phyloP scores from a whole-genome alignment of 2,329 filamentous ascomycete genomes.

The Furcasterigmium furcatum region DNA sequence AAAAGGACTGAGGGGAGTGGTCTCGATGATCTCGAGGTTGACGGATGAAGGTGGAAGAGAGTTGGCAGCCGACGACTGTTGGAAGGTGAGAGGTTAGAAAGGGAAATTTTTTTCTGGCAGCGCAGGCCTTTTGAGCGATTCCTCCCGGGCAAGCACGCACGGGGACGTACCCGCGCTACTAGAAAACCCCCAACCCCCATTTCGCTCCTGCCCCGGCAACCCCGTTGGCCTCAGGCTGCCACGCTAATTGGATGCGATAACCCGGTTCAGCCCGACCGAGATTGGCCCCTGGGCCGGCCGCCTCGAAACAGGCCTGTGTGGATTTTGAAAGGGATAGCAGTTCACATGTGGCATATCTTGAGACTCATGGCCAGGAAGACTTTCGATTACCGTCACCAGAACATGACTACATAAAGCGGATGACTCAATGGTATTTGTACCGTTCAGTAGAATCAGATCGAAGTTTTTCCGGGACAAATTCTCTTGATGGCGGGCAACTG shows the following conservation, averaged over 20 bases:
- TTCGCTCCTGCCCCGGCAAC: slow-evolving; percentile 10
- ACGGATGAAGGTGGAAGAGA: slow-evolving; percentile 39
- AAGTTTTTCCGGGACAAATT: too few species aligned
- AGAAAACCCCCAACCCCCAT: slow-evolving; percentile 10
- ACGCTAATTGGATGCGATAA: slow-evolving; percentile 13
- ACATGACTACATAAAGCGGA: too few species aligned
- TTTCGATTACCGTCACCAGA: too few species aligned
- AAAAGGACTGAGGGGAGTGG: slow-evolving; percentile 58
- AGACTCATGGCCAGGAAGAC: too few species aligned
- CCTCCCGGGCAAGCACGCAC: slow-evolving; percentile 40
- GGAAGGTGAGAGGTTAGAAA: slow-evolving; percentile 40
- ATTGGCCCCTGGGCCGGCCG: slow-evolving; percentile 1
- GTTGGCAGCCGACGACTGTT: slow-evolving; percentile 40
- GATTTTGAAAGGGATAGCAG: background rate
- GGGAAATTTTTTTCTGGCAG: slow-evolving; percentile 51
- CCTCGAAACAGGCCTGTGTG: background rate
- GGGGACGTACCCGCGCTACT: slow-evolving; percentile 1
- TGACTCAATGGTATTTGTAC: too few species aligned
- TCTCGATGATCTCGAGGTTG: slow-evolving; percentile 20
- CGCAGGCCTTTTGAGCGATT: slow-evolving; percentile 51
- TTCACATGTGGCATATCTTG: background rate
- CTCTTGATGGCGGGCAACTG: too few species aligned
- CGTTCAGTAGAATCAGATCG: too few species aligned
- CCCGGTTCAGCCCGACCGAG: slow-evolving; percentile 15
- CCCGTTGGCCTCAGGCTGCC: slow-evolving; percentile 12